Evolutionary conservation across 2,329 filamentous ascomycete species (phyloP).

Genomic region (Verticillium nubilum): DNA sequence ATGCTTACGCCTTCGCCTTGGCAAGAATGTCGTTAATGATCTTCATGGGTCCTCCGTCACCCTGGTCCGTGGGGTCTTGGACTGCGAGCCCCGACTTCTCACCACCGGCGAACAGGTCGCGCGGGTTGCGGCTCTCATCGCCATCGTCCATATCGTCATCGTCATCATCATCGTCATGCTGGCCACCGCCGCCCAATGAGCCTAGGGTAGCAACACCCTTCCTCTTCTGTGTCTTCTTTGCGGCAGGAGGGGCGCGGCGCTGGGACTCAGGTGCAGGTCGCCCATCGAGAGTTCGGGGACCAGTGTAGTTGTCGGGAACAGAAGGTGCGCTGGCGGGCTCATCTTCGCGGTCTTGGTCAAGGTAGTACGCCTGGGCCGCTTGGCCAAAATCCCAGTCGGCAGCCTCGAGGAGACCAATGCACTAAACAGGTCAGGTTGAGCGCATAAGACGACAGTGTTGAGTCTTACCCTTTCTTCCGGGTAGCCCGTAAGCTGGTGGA

Average conservation of each 20-base stretch:
- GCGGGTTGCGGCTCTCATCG: constrained; percentile 51
- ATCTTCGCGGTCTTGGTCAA: constrained; percentile 45
- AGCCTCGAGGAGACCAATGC: constrained; percentile 58
- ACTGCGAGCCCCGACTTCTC: constrained; percentile 74
- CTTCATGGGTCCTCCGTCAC: constrained; percentile 41
- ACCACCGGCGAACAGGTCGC: constrained; percentile 76
- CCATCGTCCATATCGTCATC: constrained; percentile 50
- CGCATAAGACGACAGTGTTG: not conserved
- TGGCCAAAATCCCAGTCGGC: constrained; percentile 62
- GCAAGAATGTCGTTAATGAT: constrained; percentile 60
- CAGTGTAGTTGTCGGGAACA: constrained; percentile 43
- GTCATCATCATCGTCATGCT: constrained; percentile 55
- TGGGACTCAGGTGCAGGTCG: constrained; percentile 44
- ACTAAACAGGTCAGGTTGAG: constrained; percentile 37
- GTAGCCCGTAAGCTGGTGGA: constrained; percentile 4
- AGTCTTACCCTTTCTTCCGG: constrained; percentile 8
- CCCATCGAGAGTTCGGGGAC: constrained; percentile 58
- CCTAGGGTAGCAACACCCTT: constrained; percentile 57
- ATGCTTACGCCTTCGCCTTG: constrained; percentile 54
- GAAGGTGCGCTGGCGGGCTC: constrained; percentile 25
- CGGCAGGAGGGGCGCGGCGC: constrained; percentile 7
- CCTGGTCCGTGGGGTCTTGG: constrained; percentile 51
- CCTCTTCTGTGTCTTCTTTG: constrained; percentile 43
- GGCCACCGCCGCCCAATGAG: constrained; percentile 44
- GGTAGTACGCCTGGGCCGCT: constrained; percentile 59